Base-by-base conservation (phyloP, 2,329 filamentous ascomycete genomes). In the Thermomyces lanuginosus region DNA sequence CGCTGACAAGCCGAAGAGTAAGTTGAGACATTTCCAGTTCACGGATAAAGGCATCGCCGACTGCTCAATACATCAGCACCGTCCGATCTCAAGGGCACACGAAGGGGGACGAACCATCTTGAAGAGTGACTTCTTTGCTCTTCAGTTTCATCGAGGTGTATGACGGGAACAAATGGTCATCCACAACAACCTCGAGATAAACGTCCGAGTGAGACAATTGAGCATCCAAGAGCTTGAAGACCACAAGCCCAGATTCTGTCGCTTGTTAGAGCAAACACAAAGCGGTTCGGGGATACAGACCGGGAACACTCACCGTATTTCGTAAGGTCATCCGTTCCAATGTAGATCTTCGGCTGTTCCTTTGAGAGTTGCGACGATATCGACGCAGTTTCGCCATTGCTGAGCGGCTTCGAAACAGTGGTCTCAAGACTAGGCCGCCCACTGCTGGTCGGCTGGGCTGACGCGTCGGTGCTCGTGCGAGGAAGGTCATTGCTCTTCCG, bases 11-110 rank as follows among this genome's bases (percentile, higher is more conserved):
- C 31, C 83, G 79, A 37, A 98, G 66, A 0, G 84, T 95, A 32
- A 98, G 72, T 38, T 77, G 79, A 3, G 89, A 98, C 42, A 93
- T 84, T 37, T 98, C 91, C n/a, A 98, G 66, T 52, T 98, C 89
- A 35, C 89, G 81, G 33, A 98, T 79, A 55, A 98, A 83, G 28
- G 83, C 89, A 53, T 98, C 89, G 25, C 86, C 84, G 44, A 84
- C 62, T 67, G 36, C 8, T 29, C 5, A 11, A 7, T 10, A 15
- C 18, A 14, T 21, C 4, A 27, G 8, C 8, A 20, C 15, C 20
- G 6, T 17, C 10, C 3, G 5, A 11, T 18, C 8, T 7, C 11
- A 21, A 19, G 10, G 8, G 9, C 16, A 10, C 15, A 21, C 6
- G 5, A 31, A 4, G 3, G 9, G 15, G 24, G n/a, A 46, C 60